phyloP scores from a whole-genome alignment of 768 basidiomycete genomes.

The Psilocybe tampanensis region DNA sequence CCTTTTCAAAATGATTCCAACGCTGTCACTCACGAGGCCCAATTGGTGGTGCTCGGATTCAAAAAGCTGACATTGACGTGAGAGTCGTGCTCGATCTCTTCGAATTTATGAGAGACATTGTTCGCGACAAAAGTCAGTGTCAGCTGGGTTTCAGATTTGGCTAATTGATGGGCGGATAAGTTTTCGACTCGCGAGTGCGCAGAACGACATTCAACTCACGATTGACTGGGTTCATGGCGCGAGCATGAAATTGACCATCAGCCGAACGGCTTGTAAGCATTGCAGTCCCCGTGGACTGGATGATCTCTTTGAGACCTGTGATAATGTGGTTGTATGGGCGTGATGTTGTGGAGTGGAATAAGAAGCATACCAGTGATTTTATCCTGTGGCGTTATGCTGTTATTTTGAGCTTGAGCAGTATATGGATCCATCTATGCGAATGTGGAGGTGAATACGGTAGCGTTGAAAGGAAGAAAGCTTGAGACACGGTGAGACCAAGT shows the following conservation, averaged over 20 bases:
- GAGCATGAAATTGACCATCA: slow-evolving; percentile 72
- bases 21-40: slow-evolving; percentile 57
- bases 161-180: slow-evolving; percentile 4
- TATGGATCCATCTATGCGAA: slow-evolving; percentile 65
- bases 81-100: slow-evolving; percentile 73
- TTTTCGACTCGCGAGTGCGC: background rate
- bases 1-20: background rate
- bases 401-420: slow-evolving; percentile 63
- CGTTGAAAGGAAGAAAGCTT: slow-evolving; percentile 6
- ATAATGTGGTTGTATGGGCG: background rate
- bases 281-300: slow-evolving; percentile 64
- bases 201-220: slow-evolving; percentile 41
- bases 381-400: slow-evolving; percentile 56
- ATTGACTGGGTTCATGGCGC: slow-evolving; percentile 77
- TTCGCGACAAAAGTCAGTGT: slow-evolving; percentile 75
- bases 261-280: slow-evolving; percentile 78
- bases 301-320: slow-evolving; percentile 63
- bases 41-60: slow-evolving; percentile 68
- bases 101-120: slow-evolving; percentile 70
- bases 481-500: slow-evolving; percentile 25
- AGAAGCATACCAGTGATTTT: slow-evolving; percentile 62
- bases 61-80: slow-evolving; percentile 84
- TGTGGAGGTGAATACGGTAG: background rate
- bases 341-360: too few relatives aligned
- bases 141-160: slow-evolving; percentile 45